Percentiles rank a stretch among this genome's conserved stretches.
phyloP scores from a whole-genome alignment of 23 red algal genomes.

The Gracilaria caudata region DNA sequence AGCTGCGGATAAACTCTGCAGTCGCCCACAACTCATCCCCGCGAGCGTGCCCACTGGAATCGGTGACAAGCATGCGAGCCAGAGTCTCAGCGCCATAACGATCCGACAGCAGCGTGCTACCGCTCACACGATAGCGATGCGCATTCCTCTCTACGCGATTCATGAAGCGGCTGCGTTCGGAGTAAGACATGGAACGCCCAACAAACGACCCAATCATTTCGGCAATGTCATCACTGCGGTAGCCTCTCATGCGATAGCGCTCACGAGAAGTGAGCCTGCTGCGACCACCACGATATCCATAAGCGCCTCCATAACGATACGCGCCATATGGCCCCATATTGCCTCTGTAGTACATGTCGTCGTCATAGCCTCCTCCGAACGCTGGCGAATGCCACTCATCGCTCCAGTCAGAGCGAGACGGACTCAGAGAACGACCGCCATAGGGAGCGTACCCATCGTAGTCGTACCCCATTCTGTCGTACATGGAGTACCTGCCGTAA shows the following conservation, averaged over 20 bases:
- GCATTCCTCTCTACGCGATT: conserved; percentile 34
- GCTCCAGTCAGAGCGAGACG: conserved; percentile 5
- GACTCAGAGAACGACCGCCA: neutral
- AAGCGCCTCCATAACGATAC: conserved; percentile 1
- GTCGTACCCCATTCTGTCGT: conserved; percentile 7
- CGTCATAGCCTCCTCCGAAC: neutral
- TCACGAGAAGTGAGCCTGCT: neutral
- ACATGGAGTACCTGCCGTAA: conserved; percentile 25
- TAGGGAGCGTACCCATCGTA: neutral
- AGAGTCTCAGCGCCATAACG: conserved; percentile 23
- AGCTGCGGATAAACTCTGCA: conserved; percentile 7
- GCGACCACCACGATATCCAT: neutral
- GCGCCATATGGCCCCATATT: conserved; percentile 12
- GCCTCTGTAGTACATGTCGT: neutral
- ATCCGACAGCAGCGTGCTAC: conserved; percentile 3
- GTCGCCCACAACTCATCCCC: conserved; percentile 7
- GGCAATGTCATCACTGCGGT: conserved; percentile 13
- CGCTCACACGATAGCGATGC: neutral
- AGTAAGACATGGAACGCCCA: conserved; percentile 2
- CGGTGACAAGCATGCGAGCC: conserved; percentile 51
- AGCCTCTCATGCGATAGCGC: neutral
- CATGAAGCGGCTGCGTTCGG: conserved; percentile 24
- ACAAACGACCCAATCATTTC: conserved; percentile 32
- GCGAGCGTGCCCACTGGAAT: conserved; percentile 10
- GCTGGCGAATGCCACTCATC: neutral